Base-by-base conservation (phyloP, 257 asterid species). In the Penstemon barbatus region DNA sequence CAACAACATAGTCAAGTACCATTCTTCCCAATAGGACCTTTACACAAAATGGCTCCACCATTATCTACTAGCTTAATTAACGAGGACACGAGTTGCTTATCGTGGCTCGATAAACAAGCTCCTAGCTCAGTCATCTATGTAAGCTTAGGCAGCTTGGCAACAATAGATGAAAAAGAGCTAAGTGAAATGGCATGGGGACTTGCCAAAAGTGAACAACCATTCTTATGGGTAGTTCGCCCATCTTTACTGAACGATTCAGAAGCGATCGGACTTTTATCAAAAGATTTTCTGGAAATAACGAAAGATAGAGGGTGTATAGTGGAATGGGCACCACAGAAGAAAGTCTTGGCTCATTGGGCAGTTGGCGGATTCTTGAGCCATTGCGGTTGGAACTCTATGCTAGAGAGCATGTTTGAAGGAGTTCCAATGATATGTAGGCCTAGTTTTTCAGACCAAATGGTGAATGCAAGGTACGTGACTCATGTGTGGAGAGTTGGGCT, bases 361-460 rank as follows among this genome's bases (percentile, higher is more conserved):
- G 73, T 80, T 1, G 86, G 77, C 3, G 82, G 81, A 0, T 80
- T 83, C 66, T 61, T 77, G 54, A 73, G 73, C 0, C 88, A 83
- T n/a, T 75, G 83, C n/a, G 84, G 88, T 0, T 83, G 88, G 85
- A 83, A 83, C 41, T 83, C 87, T 54, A 83, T 79, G 2, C 44
- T 80, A 0, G 81, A 76, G 40, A 70, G 79, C 42, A 33, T 77
- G 5, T 66, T 73, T 10, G 80, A 80, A 5, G 78, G 85, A 0
- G 79, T 80, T 46, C 64, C 79, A 1, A 8, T 80, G 63, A 62
- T 80, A 37, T 80, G 84, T 44, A 55, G 50, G 12, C 82, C 82
- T 0, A 60, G 50, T 50, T 61, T 83, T 0, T 61, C 45, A 0
- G 84, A 83, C 15, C 88, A 83, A 9, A 44, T 7, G 66, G 42